Evolutionary conservation across 148 eudicot species (phyloP), one percentile per base, ranked within the genome.

Genomic region (Camellia japonica): DNA sequence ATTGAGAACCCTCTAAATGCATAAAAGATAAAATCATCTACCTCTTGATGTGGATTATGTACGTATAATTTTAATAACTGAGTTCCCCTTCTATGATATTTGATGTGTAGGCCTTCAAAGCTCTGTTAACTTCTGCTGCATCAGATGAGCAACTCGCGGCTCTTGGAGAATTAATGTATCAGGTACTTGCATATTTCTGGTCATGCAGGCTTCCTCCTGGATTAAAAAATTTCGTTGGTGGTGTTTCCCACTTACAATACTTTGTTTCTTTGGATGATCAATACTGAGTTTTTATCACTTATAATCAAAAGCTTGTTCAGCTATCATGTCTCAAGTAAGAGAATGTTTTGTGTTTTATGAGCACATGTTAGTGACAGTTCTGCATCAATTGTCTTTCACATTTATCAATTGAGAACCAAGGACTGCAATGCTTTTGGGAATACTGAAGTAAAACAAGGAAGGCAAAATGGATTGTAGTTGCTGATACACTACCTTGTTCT

Each of bases 161-260:
- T 81, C 83, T 96, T n/a, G 99, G 99, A 72, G 99, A 92, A 85
- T 83, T 96, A 46, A 70, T 96, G 89, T 96, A 96, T 84, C 99
- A 96, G 99, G 99, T 95, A 87, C 30, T 71, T 74, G 20, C 58
- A 6, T 47, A 63, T 76, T 60, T 68, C 61, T 76, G 43, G 70
- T 58, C 71, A 65, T 78, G 58, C 47, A 18, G 47, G 15, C 11
- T 52, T 58, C 11, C 52, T 69, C 18, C 61, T 62, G 47, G 14
- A 76, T 56, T 15, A 7, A 56, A 66, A 5, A 59, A 75, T 38
- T 75, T 54, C 44, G 9, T 19, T 74, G 42, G 23, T 81, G 69
- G 60, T 75, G 3, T 59, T 46, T 19, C 46, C 38, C 47, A 47
- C 44, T 42, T 9, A 8, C 19, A 20, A 54, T 54, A 8, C 58